phyloP scores from a whole-genome alignment of 192 early-diverging fungal genomes.

The Gigaspora rosea region DNA sequence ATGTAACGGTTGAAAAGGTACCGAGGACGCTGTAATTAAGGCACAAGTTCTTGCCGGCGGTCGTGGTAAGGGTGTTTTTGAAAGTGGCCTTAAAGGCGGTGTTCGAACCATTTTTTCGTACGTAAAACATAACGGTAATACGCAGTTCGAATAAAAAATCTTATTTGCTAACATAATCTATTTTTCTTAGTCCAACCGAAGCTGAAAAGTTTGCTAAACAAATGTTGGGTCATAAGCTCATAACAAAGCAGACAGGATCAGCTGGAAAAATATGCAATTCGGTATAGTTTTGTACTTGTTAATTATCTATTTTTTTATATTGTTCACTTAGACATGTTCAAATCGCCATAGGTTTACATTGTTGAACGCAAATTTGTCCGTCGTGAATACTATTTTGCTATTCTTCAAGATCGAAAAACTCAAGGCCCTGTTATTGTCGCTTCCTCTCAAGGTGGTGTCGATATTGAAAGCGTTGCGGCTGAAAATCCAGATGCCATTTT shows the following conservation, averaged over 20 bases:
- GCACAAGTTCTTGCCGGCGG: constrained; percentile 96
- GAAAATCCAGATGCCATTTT: constrained; percentile 96
- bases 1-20: constrained; percentile 35
- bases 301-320: not conserved
- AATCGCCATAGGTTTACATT: constrained; percentile 70
- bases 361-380: constrained; percentile 96
- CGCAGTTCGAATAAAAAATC: no score
- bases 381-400: constrained; percentile 99
- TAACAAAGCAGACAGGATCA: constrained; percentile 98
- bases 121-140: constrained; percentile 36
- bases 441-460: constrained; percentile 97
- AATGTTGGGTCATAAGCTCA: constrained; percentile 97
- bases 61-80: constrained; percentile 97
- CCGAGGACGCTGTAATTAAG: constrained; percentile 74
- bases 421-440: constrained; percentile 95
- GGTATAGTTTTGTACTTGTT: constrained; percentile 35
- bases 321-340: not conserved
- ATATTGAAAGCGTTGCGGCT: constrained; percentile 94
- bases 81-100: constrained; percentile 95
- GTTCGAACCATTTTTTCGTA: constrained; percentile 92
- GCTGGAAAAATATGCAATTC: constrained; percentile 92
- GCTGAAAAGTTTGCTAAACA: constrained; percentile 84
- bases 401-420: constrained; percentile 94
- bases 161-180: not conserved
- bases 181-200: constrained; percentile 71